These are phyloP conservation scores for Russula griseocarnosa DNA, from an alignment of 768 basidiomycete genomes.

Conservation along the genomic window DNA sequence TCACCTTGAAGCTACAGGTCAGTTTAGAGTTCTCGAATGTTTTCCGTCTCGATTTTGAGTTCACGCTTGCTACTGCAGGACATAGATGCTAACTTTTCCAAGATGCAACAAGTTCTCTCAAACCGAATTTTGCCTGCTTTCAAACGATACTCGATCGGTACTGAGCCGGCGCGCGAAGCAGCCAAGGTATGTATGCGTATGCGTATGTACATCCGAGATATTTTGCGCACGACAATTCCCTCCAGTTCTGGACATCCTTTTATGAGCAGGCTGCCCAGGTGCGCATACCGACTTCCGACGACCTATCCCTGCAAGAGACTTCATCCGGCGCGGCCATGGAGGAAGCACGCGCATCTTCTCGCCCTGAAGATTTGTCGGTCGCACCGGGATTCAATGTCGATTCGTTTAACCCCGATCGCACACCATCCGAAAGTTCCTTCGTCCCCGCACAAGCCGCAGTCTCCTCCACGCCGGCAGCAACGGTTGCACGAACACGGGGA, in stretches of 20 bases:
- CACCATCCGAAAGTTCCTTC: conserved; percentile 67
- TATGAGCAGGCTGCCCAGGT: conserved; percentile 92
- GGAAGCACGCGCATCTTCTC: conserved; percentile 1
- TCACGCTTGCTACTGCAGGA: conserved; percentile 45
- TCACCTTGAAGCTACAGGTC: conserved; percentile 87
- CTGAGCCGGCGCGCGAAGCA: conserved; percentile 84
- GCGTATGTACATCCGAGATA: not conserved
- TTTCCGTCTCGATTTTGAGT: not conserved
- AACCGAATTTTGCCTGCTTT: conserved; percentile 81
- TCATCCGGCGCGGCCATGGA: conserved; percentile 20
- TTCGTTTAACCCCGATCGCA: conserved; percentile 42
- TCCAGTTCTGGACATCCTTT: conserved; percentile 94
- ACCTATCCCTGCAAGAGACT: conserved; percentile 42
- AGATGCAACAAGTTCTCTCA: conserved; percentile 80
- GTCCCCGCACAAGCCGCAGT: conserved; percentile 66
- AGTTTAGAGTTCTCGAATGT: not conserved
- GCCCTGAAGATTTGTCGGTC: conserved; percentile 20
- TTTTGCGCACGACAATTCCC: not conserved
- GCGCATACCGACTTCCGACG: conserved; percentile 69
- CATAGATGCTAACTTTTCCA: conserved; percentile 90
- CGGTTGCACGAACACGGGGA: not conserved
- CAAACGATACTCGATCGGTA: conserved; percentile 82
- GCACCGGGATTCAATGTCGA: conserved; percentile 19
- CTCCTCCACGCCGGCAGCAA: conserved; percentile 72
- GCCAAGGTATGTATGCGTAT: conserved; percentile 57